Percentiles rank a stretch among this genome's conserved stretches.
Conservation (phyloP, 2,329 filamentous ascomycete genomes). For the Lecanicillium sp. region DNA sequence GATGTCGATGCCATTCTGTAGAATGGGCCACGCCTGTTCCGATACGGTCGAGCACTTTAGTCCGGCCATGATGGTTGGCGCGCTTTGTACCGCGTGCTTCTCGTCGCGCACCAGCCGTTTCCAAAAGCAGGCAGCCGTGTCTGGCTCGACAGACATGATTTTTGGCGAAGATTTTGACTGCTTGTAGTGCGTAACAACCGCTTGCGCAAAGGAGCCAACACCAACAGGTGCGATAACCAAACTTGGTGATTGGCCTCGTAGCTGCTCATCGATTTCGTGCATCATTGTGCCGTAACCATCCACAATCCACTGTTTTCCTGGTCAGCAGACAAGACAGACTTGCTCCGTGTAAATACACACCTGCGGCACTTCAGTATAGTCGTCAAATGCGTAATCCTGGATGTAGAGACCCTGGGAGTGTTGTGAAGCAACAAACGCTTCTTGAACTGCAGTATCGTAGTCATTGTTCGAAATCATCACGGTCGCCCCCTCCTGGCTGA, state of each 20-base stretch:
- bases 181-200: slow-evolving; percentile 62
- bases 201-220: slow-evolving; percentile 66
- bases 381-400: slow-evolving; percentile 62
- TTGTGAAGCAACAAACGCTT: slow-evolving; percentile 38
- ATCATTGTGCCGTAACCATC: slow-evolving; percentile 74
- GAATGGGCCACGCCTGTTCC: slow-evolving; percentile 55
- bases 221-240: slow-evolving; percentile 59
- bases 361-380: slow-evolving; percentile 59
- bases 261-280: slow-evolving; percentile 58
- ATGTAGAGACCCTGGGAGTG: slow-evolving; percentile 45
- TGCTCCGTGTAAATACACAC: slow-evolving; percentile 26
- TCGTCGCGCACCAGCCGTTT: slow-evolving; percentile 45
- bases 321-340: neutral
- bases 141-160: slow-evolving; percentile 66
- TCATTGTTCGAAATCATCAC: slow-evolving; percentile 49
- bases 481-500: slow-evolving; percentile 56
- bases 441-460: slow-evolving; percentile 59
- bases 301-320: slow-evolving; percentile 59
- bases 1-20: slow-evolving; percentile 54
- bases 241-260: slow-evolving; percentile 31
- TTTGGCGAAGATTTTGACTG: slow-evolving; percentile 22
- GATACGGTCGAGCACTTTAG: slow-evolving; percentile 69
- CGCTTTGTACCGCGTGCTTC: slow-evolving; percentile 45
- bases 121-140: slow-evolving; percentile 54
- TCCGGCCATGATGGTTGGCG: slow-evolving; percentile 65